Evolutionary conservation across 2,329 filamentous ascomycete genomes (phyloP).

Genomic region (Rutstroemia sydowiana): DNA sequence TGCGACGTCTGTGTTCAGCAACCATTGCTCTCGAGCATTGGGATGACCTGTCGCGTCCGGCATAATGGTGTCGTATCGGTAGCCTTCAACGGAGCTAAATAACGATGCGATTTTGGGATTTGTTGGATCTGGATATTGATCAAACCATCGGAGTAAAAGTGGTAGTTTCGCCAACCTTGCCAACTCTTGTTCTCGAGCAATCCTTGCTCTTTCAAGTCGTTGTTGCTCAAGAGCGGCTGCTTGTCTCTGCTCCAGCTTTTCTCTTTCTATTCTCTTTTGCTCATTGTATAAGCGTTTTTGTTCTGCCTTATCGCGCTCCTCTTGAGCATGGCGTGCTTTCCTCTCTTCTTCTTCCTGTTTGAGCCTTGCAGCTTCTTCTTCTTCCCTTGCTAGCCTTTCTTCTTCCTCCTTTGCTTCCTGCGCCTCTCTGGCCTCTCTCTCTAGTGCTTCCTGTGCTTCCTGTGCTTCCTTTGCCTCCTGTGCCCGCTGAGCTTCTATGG

Average conservation of each 20-base stretch:
- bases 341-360: conserved; percentile 24
- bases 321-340: conserved; percentile 23
- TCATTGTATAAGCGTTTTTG: conserved; percentile 29
- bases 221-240: conserved; percentile 34
- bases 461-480: conserved; percentile 16
- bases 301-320: conserved; percentile 30
- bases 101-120: conserved; percentile 39
- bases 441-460: too few relatives aligned
- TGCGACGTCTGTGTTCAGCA: conserved; percentile 57
- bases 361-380: conserved; percentile 31
- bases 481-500: conserved; percentile 17
- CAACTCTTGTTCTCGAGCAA: conserved; percentile 48
- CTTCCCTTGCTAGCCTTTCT: conserved; percentile 27
- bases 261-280: conserved; percentile 30
- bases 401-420: conserved; percentile 19
- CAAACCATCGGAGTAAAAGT: conserved; percentile 54
- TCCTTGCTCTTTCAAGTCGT: conserved; percentile 39
- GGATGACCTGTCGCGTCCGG: conserved; percentile 44
- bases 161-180: conserved; percentile 50
- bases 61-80: conserved; percentile 57
- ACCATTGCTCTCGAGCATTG: conserved; percentile 57
- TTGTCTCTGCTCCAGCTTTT: conserved; percentile 33
- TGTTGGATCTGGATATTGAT: conserved; percentile 45
- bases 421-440: conserved; percentile 1
- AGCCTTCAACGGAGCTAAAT: conserved; percentile 51